Base-by-base conservation (phyloP, 2,329 filamentous ascomycete species). In the Fusarium succisae region DNA sequence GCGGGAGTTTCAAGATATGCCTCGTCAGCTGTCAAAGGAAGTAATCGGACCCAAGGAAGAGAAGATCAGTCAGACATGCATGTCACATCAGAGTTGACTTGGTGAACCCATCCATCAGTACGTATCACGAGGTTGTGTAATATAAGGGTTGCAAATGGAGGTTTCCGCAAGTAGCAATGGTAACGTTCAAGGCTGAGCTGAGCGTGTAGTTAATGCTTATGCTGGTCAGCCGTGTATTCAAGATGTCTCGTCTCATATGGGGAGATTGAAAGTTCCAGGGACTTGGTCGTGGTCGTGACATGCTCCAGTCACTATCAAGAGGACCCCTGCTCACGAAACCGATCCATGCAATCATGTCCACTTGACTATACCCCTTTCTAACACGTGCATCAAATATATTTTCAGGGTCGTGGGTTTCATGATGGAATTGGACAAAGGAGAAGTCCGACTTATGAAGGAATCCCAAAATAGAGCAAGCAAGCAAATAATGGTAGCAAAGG, bases 361-460 rank as follows among this genome's bases (percentile, higher is more conserved):
- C 44, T 39, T 24, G 35, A 54, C 72, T 75, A 75, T 60, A 35
- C 73, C 72, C 58, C 58, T 75, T 70, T 69, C 70, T 66, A 41
- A 55, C 64, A 48, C 61, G 47, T 76, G 69, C 76, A 69, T 77
- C 63, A 63, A 70, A 59, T 66, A 60, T 60, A 37, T 54, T 70
- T 66, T 54, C 67, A 70, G 67, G 67, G 67, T 60, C 53, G 64
- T 45, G 48, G 70, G 76, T 78, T 78, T 78, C 76, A 77, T 72
- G 63, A 78, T 69, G 70, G 47, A 68, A 68, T 55, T 65, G 66
- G 24, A 20, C 32, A 59, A 61, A 60, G 62, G 56, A 62, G 44
- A 51, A 50, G 18, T 44, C 48, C 37, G 58, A 54, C 69, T 63
- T 53, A 66, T 47, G 28, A 56, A 30, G 28, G 59, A 53, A 53